Percentiles rank a stretch among this genome's conserved stretches.
phyloP scores from a whole-genome alignment of 2,329 filamentous ascomycete species.

The Apiospora pterosperma region DNA sequence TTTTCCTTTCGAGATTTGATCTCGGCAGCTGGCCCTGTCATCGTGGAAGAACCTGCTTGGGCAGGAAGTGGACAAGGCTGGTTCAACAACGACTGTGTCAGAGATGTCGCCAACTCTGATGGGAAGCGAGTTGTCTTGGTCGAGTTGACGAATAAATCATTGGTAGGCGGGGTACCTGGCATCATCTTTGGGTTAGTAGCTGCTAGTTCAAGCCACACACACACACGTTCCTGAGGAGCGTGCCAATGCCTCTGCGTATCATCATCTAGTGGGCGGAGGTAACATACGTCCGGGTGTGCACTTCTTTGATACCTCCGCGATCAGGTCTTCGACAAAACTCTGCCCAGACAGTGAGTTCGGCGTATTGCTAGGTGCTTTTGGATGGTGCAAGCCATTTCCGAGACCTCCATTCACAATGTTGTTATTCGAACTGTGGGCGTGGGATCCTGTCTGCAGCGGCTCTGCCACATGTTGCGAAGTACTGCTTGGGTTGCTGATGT shows the following conservation, averaged over 20 bases:
- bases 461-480: slow-evolving; percentile 17
- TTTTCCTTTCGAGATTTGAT: slow-evolving; percentile 44
- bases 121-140: slow-evolving; percentile 22
- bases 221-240: neutral
- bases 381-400: neutral
- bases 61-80: slow-evolving; percentile 39
- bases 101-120: slow-evolving; percentile 36
- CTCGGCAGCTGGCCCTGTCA: slow-evolving; percentile 29
- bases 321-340: neutral
- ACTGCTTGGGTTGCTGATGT: slow-evolving; percentile 16
- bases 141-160: slow-evolving; percentile 21
- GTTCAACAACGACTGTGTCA: slow-evolving; percentile 46
- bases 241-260: neutral
- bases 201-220: neutral
- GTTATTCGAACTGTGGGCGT: neutral
- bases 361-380: neutral
- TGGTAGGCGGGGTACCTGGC: slow-evolving; percentile 15
- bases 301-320: neutral
- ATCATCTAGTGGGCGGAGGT: neutral
- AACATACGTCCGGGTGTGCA: neutral
- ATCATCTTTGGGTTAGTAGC: slow-evolving; percentile 12
- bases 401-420: neutral
- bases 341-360: neutral
- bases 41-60: slow-evolving; percentile 24
- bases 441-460: slow-evolving; percentile 21